Conservation (phyloP, 176 grass and related monocot genomes). For the Carex cristatella region DNA sequence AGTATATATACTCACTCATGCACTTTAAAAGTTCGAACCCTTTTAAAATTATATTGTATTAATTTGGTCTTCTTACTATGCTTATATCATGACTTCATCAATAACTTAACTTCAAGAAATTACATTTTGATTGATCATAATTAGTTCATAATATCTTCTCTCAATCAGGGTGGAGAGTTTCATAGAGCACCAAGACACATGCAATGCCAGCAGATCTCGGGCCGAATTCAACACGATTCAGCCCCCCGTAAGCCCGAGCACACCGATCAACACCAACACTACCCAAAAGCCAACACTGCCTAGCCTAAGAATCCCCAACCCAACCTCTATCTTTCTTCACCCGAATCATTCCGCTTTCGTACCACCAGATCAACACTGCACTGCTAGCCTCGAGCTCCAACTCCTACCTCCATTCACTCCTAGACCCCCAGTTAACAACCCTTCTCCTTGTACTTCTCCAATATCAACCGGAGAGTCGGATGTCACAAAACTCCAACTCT, state of each 20-base stretch:
- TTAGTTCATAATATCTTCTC: neutral
- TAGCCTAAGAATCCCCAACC: conserved; percentile 10
- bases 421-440: neutral
- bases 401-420: conserved; percentile 44
- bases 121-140: neutral
- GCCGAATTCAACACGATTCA: conserved; percentile 23
- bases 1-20: neutral
- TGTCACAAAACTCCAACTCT: conserved; percentile 57
- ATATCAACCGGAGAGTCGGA: conserved; percentile 25
- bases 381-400: conserved; percentile 44
- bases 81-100: neutral
- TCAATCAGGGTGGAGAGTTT: conserved; percentile 79
- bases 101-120: neutral
- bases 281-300: conserved; percentile 6
- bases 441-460: neutral
- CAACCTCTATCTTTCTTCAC: neutral
- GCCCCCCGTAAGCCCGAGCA: conserved; percentile 10
- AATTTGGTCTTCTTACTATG: neutral
- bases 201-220: conserved; percentile 59
- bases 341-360: neutral
- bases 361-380: neutral
- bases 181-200: conserved; percentile 96
- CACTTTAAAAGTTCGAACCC: neutral
- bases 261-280: neutral
- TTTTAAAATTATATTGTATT: neutral